Conservation (phyloP, 805 yeast species). For the Jamesozyma gamospora region DNA sequence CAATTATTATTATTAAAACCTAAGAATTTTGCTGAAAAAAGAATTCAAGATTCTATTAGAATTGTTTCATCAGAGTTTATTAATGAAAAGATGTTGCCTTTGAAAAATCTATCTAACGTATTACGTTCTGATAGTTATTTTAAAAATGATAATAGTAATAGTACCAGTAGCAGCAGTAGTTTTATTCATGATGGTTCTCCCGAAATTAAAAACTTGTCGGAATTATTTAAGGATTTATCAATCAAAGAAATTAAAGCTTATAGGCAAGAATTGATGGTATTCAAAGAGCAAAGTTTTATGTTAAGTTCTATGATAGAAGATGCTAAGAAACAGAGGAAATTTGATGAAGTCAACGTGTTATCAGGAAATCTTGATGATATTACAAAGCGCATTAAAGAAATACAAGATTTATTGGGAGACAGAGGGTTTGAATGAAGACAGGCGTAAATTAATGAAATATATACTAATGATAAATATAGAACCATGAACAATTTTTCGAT, state of each 20-base stretch:
- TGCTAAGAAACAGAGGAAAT: constrained; percentile 56
- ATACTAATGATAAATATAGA: too few relatives aligned
- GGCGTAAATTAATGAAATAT: not conserved
- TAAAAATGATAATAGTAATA: not conserved
- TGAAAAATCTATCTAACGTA: constrained; percentile 45
- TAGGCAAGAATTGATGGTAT: constrained; percentile 73
- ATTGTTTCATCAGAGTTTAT: constrained; percentile 48
- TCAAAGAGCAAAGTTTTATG: constrained; percentile 73
- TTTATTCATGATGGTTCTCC: not conserved
- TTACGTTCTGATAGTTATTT: constrained; percentile 3
- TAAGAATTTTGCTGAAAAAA: constrained; percentile 34
- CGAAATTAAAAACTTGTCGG: constrained; percentile 10
- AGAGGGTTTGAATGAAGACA: constrained; percentile 26
- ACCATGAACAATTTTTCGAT: too few relatives aligned
- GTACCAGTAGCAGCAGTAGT: not conserved
- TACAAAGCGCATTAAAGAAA: constrained; percentile 34
- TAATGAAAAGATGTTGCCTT: constrained; percentile 54
- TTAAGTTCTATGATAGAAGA: constrained; percentile 54
- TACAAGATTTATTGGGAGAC: constrained; percentile 49
- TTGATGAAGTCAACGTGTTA: constrained; percentile 64
- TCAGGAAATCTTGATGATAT: constrained; percentile 51
- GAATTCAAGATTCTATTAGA: constrained; percentile 45
- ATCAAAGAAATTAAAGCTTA: constrained; percentile 48
- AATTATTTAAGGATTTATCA: constrained; percentile 28
- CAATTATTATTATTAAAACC: constrained; percentile 31